phyloP scores from a whole-genome alignment of 148 eudicot genomes.

The Heliosperma pusillum region DNA sequence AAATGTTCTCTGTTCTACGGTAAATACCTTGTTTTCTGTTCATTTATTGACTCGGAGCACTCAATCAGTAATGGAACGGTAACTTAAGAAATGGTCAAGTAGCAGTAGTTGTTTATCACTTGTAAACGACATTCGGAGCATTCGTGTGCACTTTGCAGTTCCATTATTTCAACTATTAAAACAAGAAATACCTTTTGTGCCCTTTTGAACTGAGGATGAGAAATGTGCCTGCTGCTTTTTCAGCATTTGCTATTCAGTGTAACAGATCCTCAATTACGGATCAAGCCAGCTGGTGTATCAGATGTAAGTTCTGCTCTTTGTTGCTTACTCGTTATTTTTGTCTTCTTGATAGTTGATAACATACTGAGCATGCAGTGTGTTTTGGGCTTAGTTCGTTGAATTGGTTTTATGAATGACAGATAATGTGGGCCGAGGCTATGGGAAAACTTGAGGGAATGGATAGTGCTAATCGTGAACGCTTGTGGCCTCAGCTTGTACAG shows the following conservation, averaged over 20 bases:
- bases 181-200: background rate
- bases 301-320: constrained; percentile 65
- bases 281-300: constrained; percentile 84
- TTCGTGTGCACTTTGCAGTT: background rate
- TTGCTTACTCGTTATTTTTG: background rate
- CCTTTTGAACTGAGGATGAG: background rate
- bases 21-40: background rate
- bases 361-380: background rate
- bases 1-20: too few relatives aligned
- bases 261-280: constrained; percentile 66
- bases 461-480: constrained; percentile 79
- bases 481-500: constrained; percentile 94
- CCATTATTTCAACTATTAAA: too few relatives aligned
- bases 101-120: background rate
- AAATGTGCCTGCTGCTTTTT: constrained; percentile 29
- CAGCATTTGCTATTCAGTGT: constrained; percentile 96
- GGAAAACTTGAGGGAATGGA: constrained; percentile 99
- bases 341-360: background rate
- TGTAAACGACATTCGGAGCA: background rate
- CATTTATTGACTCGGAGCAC: background rate
- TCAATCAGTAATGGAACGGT: background rate
- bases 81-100: background rate
- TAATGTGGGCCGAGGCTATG: constrained; percentile 99
- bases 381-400: background rate
- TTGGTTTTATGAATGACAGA: constrained; percentile 45